These are phyloP conservation scores for Pythium monospermum DNA, from an alignment of 352 stramenopile species.

Conservation along the genomic window DNA sequence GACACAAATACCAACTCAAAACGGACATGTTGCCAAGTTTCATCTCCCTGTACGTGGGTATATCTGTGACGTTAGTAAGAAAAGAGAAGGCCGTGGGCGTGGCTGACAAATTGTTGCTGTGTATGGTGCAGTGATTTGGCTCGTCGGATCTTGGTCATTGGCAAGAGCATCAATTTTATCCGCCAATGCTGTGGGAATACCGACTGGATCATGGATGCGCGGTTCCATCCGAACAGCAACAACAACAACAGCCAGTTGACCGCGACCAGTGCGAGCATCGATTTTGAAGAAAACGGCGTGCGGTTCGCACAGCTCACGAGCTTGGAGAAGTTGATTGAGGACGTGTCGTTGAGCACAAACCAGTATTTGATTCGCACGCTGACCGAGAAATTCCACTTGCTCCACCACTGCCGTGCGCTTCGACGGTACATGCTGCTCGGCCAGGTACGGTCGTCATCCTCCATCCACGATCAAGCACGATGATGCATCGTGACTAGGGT, in stretches of 20 bases:
- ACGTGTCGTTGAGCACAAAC: slow-evolving; percentile 80
- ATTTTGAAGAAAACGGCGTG: slow-evolving; percentile 49
- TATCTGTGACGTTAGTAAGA: not conserved
- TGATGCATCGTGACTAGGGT: slow-evolving; percentile 1
- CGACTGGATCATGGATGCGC: slow-evolving; percentile 74
- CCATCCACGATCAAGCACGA: too few species aligned
- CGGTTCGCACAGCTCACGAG: slow-evolving; percentile 69
- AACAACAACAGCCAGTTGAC: too few species aligned
- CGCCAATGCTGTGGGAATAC: slow-evolving; percentile 91
- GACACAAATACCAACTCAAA: slow-evolving; percentile 81
- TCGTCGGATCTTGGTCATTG: slow-evolving; percentile 92
- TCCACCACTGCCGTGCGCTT: slow-evolving; percentile 94
- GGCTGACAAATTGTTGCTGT: too few species aligned
- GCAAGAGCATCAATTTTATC: slow-evolving; percentile 99
- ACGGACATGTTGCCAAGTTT: slow-evolving; percentile 85
- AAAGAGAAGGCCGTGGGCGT: too few species aligned
- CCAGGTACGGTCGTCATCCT: slow-evolving; percentile 50
- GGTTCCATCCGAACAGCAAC: slow-evolving; percentile 24
- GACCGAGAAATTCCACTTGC: slow-evolving; percentile 90
- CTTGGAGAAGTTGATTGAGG: slow-evolving; percentile 73
- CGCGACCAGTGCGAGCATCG: slow-evolving; percentile 31
- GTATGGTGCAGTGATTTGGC: slow-evolving; percentile 87
- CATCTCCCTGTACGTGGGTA: slow-evolving; percentile 62
- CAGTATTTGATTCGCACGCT: slow-evolving; percentile 89
- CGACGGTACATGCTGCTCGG: slow-evolving; percentile 98